These are phyloP conservation scores for Saccharomycopsis crataegensis DNA, from an alignment of 1,139 yeast species.

Conservation along the genomic window DNA sequence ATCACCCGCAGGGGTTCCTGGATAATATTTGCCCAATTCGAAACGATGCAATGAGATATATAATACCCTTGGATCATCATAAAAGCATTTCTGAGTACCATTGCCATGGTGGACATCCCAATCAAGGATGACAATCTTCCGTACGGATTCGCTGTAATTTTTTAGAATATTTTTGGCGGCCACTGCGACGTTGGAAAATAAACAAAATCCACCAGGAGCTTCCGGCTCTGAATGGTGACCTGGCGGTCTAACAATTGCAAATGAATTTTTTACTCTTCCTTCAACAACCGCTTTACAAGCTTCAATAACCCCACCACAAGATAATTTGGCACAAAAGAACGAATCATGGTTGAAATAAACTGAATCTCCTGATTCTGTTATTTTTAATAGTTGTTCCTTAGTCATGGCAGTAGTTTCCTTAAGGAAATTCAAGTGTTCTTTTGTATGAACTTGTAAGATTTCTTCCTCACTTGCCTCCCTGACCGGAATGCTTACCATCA, in stretches of 20 bases:
- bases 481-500: slow-evolving; percentile 83
- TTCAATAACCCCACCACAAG: slow-evolving; percentile 97
- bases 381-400: slow-evolving; percentile 68
- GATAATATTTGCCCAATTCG: slow-evolving; percentile 88
- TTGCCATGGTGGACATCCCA: slow-evolving; percentile 99
- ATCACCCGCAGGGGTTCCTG: slow-evolving; percentile 84
- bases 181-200: slow-evolving; percentile 94
- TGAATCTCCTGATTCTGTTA: slow-evolving; percentile 90
- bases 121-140: slow-evolving; percentile 77
- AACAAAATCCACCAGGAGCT: slow-evolving; percentile 93
- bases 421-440: slow-evolving; percentile 69
- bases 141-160: slow-evolving; percentile 79
- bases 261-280: slow-evolving; percentile 81
- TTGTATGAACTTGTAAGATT: slow-evolving; percentile 77
- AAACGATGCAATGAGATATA: slow-evolving; percentile 89
- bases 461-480: slow-evolving; percentile 87
- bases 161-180: slow-evolving; percentile 85
- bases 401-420: slow-evolving; percentile 74
- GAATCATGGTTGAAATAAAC: slow-evolving; percentile 94
- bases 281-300: slow-evolving; percentile 95
- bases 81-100: slow-evolving; percentile 92
- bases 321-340: slow-evolving; percentile 73
- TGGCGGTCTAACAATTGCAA: slow-evolving; percentile 97
- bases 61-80: slow-evolving; percentile 81
- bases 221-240: slow-evolving; percentile 99